Evolutionary conservation across 129 eudicot species (phyloP).

Genomic region (Pseudognaphalium luteoalbum): DNA sequence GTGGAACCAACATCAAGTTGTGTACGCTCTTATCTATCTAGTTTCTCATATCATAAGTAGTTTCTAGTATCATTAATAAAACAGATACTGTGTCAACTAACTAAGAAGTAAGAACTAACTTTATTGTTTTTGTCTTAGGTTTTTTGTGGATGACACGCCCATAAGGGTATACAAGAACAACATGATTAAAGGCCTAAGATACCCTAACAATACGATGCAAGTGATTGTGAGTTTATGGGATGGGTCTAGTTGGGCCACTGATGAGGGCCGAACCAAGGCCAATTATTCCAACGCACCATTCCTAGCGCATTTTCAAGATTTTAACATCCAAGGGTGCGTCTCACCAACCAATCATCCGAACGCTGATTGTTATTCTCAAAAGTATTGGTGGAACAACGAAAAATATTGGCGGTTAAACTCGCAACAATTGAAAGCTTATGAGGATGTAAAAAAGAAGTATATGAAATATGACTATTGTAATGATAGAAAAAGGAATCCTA

Average conservation of each 20-base stretch:
- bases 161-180: slow-evolving; percentile 76
- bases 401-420: slow-evolving; percentile 33
- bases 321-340: slow-evolving; percentile 48
- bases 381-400: slow-evolving; percentile 56
- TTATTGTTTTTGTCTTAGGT: slow-evolving; percentile 38
- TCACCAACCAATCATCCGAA: neutral
- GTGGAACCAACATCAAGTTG: slow-evolving; percentile 59
- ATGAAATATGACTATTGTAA: slow-evolving; percentile 68
- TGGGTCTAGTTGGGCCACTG: slow-evolving; percentile 65
- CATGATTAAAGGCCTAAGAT: slow-evolving; percentile 42
- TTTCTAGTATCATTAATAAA: too few species aligned
- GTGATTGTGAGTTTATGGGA: slow-evolving; percentile 64
- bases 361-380: slow-evolving; percentile 30
- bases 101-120: neutral
- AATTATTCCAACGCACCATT: slow-evolving; percentile 52
- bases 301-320: slow-evolving; percentile 45
- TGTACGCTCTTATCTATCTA: slow-evolving; percentile 30
- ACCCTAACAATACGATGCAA: slow-evolving; percentile 60
- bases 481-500: slow-evolving; percentile 46
- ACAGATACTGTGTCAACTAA: too few species aligned
- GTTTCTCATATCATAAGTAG: neutral
- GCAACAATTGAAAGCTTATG: slow-evolving; percentile 27
- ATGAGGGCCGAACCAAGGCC: slow-evolving; percentile 49
- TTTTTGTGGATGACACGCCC: slow-evolving; percentile 60
- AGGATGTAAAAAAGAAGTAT: slow-evolving; percentile 34